phyloP scores from a whole-genome alignment of 345 rosid genomes.

The Raphanus sativus region DNA sequence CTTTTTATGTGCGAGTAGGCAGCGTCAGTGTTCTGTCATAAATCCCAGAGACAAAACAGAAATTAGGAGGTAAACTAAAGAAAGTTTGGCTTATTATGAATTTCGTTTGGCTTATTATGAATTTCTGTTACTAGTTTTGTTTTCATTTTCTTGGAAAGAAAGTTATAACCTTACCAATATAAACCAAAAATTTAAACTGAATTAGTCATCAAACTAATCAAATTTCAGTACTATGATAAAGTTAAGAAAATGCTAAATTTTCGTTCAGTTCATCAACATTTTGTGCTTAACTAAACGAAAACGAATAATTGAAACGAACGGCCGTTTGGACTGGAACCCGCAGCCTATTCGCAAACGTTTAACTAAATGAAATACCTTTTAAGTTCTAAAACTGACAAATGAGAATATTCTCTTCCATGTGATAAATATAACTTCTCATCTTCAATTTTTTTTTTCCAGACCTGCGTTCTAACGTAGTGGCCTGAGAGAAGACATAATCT shows the following conservation, averaged over 20 bases:
- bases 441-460: background rate
- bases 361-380: background rate
- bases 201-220: no score
- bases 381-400: background rate
- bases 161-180: background rate
- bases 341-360: background rate
- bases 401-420: background rate
- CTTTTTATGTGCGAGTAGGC: no score
- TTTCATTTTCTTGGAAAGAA: background rate
- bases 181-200: background rate
- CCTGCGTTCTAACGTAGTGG: background rate
- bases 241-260: no score
- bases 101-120: no score
- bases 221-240: background rate
- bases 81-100: no score
- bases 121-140: background rate
- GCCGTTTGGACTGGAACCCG: background rate
- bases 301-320: no score
- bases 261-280: background rate
- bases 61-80: no score
- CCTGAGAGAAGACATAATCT: constrained; percentile 16
- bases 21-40: no score
- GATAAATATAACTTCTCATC: background rate
- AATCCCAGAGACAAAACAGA: no score
- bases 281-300: background rate